Percentiles rank a stretch among this genome's conserved stretches.
phyloP scores from a whole-genome alignment of 495 filamentous ascomycete species.

The Aspergillus wentii region DNA sequence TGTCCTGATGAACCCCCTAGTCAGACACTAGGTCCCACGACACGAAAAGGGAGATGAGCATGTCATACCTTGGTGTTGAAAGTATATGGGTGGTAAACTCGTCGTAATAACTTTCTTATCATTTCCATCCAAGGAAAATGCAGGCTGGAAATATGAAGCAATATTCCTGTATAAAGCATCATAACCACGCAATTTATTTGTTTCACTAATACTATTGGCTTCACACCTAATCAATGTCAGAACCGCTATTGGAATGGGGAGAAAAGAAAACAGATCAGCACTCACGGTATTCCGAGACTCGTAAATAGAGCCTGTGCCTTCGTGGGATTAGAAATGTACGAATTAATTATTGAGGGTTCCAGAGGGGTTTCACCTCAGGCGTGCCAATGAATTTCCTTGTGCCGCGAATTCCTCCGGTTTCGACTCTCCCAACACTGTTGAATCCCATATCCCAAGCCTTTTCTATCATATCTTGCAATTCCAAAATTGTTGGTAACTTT shows the following conservation, averaged over 20 bases:
- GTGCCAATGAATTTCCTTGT: constrained; percentile 97
- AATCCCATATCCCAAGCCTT: constrained; percentile 84
- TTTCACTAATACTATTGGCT: constrained; percentile 42
- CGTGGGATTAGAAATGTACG: constrained; percentile 7
- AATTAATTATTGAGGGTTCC: neutral
- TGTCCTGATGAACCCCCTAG: constrained; percentile 73
- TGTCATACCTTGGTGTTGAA: constrained; percentile 70
- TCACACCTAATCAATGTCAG: constrained; percentile 37
- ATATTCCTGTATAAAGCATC: constrained; percentile 59
- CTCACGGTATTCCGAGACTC: constrained; percentile 61
- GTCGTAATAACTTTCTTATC: constrained; percentile 64
- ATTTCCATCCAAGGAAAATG: constrained; percentile 24
- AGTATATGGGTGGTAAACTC: constrained; percentile 75
- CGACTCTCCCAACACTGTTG: constrained; percentile 63
- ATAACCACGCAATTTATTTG: constrained; percentile 40
- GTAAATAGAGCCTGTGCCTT: constrained; percentile 79
- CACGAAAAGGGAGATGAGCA: neutral
- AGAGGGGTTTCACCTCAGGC: constrained; percentile 59
- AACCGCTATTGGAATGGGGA: no score
- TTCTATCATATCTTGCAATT: constrained; percentile 87
- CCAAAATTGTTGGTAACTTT: constrained; percentile 70
- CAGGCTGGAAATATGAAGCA: constrained; percentile 67
- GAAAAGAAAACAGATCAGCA: no score
- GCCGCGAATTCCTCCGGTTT: constrained; percentile 83
- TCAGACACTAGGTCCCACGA: no score